phyloP scores from a whole-genome alignment of 352 stramenopile genomes.

The Pythium sukuiense region DNA sequence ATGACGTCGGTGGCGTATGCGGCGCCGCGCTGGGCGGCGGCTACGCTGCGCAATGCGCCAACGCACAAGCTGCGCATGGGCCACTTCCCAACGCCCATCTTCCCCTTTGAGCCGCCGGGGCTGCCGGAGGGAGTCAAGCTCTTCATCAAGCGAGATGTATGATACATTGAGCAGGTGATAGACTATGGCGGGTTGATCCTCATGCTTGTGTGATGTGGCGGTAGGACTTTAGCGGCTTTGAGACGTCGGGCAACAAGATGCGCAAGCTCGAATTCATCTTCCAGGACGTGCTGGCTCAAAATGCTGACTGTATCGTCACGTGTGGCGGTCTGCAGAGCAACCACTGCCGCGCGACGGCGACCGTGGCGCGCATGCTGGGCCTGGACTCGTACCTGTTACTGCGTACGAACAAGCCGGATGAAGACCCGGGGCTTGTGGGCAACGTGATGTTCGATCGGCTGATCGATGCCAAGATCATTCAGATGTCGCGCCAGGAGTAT shows the following conservation, averaged over 20 bases:
- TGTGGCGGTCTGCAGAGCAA: constrained; percentile 94
- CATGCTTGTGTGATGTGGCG: neutral
- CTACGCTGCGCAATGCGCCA: constrained; percentile 43
- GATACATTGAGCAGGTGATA: no score
- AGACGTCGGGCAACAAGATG: constrained; percentile 95
- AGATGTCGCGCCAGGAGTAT: constrained; percentile 83
- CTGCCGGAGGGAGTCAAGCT: constrained; percentile 68
- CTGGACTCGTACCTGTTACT: constrained; percentile 92
- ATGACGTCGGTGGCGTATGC: constrained; percentile 63
- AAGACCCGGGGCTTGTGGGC: constrained; percentile 66
- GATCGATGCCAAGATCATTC: constrained; percentile 69
- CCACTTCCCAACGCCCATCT: constrained; percentile 82
- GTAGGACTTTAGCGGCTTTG: constrained; percentile 87
- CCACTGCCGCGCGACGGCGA: constrained; percentile 89
- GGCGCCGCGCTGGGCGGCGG: constrained; percentile 56
- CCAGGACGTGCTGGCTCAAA: constrained; percentile 85
- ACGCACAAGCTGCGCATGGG: constrained; percentile 54
- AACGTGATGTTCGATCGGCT: constrained; percentile 83
- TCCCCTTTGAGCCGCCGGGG: constrained; percentile 68
- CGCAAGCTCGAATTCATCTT: constrained; percentile 95
- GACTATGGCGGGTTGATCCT: no score
- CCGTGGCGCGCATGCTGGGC: constrained; percentile 86
- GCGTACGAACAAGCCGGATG: constrained; percentile 71
- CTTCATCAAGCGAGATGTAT: constrained; percentile 84
- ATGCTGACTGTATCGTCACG: constrained; percentile 89